Base-by-base conservation (phyloP, 345 rosid genomes). In the Physaria fendleri region DNA sequence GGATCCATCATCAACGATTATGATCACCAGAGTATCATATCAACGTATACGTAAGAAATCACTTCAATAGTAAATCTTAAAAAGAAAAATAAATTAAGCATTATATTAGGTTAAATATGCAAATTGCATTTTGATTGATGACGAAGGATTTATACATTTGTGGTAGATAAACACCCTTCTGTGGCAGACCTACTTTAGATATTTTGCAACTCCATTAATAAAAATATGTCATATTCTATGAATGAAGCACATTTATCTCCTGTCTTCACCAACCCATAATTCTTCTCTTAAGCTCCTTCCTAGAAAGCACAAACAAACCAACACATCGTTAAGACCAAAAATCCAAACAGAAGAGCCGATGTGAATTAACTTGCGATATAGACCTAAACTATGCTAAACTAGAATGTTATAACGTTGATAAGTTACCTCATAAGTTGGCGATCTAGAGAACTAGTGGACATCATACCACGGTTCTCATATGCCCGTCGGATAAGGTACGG, bases 401-500 rank as follows among this genome's bases (percentile, higher is more conserved):
- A 17, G 1, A 29, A 27, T 13, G 5, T 4, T 29, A 10, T 22
- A 5, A 24, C 4, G 34, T 8, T 32, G 16, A n/a, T n/a, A n/a
- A 43, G 5, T 15, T 67, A 83, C 94, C 85, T 80, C 76, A 84
- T 75, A 51, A 92, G 93, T 43, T 69, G 59, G 49, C 93, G 77
- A 59, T 92, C 98, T 11, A 82, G 78, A 47, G 60, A 54, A 2
- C 95, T 77, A 37, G 95, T 60, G 1, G 93, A 70, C 45, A 92
- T 66, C 18, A 88, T 58, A 30, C 98, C 98, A 30, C 89, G 79
- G 20, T 92, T 92, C 79, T 92, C 98, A 59, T 92, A 95, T 5
- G 96, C 96, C 50, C 98, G 69, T 69, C 98, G 70, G 2, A 92
- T 70, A 45, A 92, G 82, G 40, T 92, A 92, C 0, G 96, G 98